phyloP scores from a whole-genome alignment of 73 alveolate genomes.

The Paramecium sonneborni region DNA sequence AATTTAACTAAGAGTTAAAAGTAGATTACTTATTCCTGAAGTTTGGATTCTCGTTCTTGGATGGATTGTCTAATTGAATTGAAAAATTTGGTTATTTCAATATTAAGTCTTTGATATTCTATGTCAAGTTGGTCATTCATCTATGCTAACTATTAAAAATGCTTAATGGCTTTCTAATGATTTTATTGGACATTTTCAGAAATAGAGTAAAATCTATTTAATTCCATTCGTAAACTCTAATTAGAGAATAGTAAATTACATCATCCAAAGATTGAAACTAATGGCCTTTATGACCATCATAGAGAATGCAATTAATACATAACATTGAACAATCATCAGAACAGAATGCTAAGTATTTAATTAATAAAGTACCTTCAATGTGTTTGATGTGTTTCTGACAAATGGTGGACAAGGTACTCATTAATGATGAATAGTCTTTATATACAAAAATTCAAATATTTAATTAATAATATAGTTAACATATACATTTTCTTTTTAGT shows the following conservation, averaged over 20 bases:
- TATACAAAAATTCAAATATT: not conserved
- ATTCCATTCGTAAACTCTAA: constrained; percentile 31
- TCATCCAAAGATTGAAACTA: constrained; percentile 68
- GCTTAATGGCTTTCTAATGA: not conserved
- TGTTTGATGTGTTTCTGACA: constrained; percentile 37
- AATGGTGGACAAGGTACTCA: not conserved
- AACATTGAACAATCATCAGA: constrained; percentile 70
- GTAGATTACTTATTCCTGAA: not conserved
- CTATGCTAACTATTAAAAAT: not conserved
- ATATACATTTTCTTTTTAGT: not conserved
- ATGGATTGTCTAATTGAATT: not conserved
- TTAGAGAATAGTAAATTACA: not conserved
- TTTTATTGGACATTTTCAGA: not conserved
- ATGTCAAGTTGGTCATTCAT: not conserved
- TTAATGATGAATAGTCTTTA: not conserved
- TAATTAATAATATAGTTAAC: not conserved
- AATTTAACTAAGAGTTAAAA: not conserved
- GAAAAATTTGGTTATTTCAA: not conserved
- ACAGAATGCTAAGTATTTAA: constrained; percentile 79
- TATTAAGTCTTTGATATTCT: not conserved
- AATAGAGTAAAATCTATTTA: not conserved
- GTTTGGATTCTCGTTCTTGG: constrained; percentile 16
- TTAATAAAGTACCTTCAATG: constrained; percentile 23
- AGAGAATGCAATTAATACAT: constrained; percentile 84
- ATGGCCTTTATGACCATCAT: constrained; percentile 83